Evolutionary conservation across 345 rosid genomes (phyloP).

Genomic region (Toxicodendron radicans): DNA sequence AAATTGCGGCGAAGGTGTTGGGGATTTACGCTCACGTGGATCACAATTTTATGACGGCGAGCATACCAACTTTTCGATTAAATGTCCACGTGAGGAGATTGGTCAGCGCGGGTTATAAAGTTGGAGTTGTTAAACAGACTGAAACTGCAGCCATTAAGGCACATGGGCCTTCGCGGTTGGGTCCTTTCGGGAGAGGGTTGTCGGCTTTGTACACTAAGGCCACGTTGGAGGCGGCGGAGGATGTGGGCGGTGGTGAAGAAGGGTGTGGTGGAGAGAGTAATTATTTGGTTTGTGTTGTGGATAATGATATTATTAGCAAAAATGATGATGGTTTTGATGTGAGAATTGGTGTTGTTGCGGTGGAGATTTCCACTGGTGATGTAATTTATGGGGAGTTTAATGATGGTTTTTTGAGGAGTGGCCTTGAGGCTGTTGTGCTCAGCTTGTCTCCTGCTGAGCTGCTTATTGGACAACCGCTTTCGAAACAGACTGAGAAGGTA

Average conservation of each 20-base stretch:
- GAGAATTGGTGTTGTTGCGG: conserved; percentile 75
- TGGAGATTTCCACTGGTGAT: conserved; percentile 91
- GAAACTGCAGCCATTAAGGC: conserved; percentile 94
- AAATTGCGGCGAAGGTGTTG: conserved; percentile 66
- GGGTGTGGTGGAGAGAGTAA: conserved; percentile 65
- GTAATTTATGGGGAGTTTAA: conserved; percentile 77
- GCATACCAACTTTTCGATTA: conserved; percentile 86
- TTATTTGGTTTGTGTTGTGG: conserved; percentile 81
- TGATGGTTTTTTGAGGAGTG: conserved; percentile 75
- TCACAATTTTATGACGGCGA: conserved; percentile 83
- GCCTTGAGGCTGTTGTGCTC: conserved; percentile 75
- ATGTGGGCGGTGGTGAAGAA: conserved; percentile 65
- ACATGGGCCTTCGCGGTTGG: conserved; percentile 56
- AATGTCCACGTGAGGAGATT: conserved; percentile 80
- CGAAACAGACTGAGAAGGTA: conserved; percentile 86
- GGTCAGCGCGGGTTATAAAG: conserved; percentile 81
- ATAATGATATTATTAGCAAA: conserved; percentile 25
- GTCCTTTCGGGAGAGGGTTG: conserved; percentile 78
- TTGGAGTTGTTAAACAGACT: conserved; percentile 95
- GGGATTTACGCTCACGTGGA: conserved; percentile 83
- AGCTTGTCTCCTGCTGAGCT: conserved; percentile 89
- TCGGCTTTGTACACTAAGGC: conserved; percentile 90
- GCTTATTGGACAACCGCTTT: conserved; percentile 69
- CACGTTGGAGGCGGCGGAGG: conserved; percentile 88
- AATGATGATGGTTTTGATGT: conserved; percentile 44